phyloP scores from a whole-genome alignment of 2,329 filamentous ascomycete genomes.

The Cladosporium sp. region DNA sequence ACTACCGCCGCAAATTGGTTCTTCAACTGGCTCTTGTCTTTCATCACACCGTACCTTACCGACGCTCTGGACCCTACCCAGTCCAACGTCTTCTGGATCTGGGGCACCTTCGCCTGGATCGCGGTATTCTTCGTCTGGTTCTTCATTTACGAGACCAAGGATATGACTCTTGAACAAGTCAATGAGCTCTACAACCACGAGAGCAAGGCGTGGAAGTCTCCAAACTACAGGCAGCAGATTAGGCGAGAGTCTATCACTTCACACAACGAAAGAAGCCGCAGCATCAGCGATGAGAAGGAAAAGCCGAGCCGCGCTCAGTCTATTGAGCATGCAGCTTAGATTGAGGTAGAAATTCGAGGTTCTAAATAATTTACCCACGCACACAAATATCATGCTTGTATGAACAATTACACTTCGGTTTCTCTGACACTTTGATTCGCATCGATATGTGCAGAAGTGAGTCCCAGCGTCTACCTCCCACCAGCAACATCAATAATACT shows the following conservation, averaged over 20 bases:
- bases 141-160: conserved; percentile 70
- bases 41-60: conserved; percentile 64
- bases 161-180: conserved; percentile 71
- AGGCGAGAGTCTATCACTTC: background rate
- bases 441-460: no score
- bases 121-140: conserved; percentile 63
- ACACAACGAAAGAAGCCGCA: conserved; percentile 1
- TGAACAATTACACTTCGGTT: no score
- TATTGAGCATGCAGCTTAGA: conserved; percentile 7
- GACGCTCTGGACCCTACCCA: conserved; percentile 52
- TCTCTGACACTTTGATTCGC: no score
- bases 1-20: conserved; percentile 53
- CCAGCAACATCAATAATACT: conserved; percentile 19
- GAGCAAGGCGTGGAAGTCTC: conserved; percentile 62
- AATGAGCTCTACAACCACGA: conserved; percentile 74
- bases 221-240: conserved; percentile 2
- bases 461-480: conserved; percentile 6
- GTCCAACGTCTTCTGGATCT: conserved; percentile 56
- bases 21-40: conserved; percentile 38
- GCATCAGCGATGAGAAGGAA: conserved; percentile 5
- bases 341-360: no score
- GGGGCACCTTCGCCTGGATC: conserved; percentile 39
- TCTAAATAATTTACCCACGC: no score
- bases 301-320: conserved; percentile 8
- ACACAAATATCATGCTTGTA: no score